Conservation (phyloP, 2,329 filamentous ascomycete genomes). For the Aspergillus transmontanensis region DNA sequence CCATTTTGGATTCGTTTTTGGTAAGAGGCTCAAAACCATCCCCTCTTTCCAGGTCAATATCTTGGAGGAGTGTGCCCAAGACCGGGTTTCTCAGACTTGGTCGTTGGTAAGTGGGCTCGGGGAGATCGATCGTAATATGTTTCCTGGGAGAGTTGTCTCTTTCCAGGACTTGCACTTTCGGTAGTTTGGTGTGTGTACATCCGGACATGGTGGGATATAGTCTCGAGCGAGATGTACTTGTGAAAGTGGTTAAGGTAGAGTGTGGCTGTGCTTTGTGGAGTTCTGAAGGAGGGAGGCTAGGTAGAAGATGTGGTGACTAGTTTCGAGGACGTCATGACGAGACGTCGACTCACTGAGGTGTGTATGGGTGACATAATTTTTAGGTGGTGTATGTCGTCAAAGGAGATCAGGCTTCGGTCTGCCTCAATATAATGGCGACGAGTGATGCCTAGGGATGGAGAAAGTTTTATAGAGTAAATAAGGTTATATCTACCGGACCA, state of each 20-base stretch:
- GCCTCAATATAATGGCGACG: background rate
- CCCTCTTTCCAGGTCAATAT: background rate
- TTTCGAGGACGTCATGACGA: background rate
- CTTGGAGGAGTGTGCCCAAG: too few relatives aligned
- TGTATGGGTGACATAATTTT: background rate
- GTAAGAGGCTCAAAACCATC: background rate
- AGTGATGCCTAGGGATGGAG: background rate
- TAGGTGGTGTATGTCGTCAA: background rate
- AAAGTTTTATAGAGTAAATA: too few relatives aligned
- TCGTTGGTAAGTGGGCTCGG: background rate
- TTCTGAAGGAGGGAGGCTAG: background rate
- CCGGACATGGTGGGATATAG: background rate
- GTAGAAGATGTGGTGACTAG: background rate
- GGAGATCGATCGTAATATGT: background rate
- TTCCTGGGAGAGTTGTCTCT: background rate
- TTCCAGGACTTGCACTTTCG: background rate
- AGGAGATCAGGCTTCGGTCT: background rate
- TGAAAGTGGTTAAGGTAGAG: background rate
- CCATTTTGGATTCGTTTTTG: background rate
- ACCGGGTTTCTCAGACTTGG: background rate
- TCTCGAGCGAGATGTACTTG: background rate
- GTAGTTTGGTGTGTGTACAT: background rate
- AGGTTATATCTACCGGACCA: background rate
- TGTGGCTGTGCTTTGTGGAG: background rate
- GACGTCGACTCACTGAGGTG: background rate